Evolutionary conservation across 2,329 filamentous ascomycete genomes (phyloP).

Genomic region (Xylariaceae sp.): DNA sequence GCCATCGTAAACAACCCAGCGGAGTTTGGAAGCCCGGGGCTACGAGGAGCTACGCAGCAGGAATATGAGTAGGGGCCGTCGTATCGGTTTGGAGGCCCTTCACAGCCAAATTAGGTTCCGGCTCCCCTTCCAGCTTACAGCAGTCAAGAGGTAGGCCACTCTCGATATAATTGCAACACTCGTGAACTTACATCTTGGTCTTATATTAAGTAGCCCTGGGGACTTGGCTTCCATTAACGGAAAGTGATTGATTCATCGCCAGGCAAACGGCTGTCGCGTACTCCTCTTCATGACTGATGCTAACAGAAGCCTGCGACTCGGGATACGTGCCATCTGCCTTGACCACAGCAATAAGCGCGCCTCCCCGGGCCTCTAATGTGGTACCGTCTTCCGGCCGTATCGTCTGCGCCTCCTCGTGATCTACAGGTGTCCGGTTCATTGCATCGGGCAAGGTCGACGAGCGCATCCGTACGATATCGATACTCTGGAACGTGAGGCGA

Average conservation of each 20-base stretch:
- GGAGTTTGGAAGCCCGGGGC: not conserved
- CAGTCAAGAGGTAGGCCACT: not conserved
- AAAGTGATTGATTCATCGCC: conserved; percentile 30
- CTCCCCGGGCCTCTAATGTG: conserved; percentile 22
- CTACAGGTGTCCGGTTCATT: not conserved
- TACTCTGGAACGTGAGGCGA: conserved; percentile 55
- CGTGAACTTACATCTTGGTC: not conserved
- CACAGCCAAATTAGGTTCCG: not conserved
- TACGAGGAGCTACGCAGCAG: not conserved
- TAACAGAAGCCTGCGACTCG: conserved; percentile 51
- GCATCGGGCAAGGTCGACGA: not conserved
- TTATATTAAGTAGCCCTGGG: no score
- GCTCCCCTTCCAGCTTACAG: not conserved
- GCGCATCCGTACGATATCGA: conserved; percentile 32
- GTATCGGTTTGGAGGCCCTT: not conserved
- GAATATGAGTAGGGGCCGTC: not conserved
- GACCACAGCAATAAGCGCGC: conserved; percentile 39
- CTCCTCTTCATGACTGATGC: conserved; percentile 81
- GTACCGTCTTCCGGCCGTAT: not conserved
- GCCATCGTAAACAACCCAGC: not conserved
- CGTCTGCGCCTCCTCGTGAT: not conserved
- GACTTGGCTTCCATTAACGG: not conserved
- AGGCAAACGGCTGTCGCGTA: conserved; percentile 70
- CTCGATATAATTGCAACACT: not conserved
- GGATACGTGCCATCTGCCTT: conserved; percentile 40